These are phyloP conservation scores for Xylaria venustula DNA, from an alignment of 495 filamentous ascomycete species.

Conservation along the genomic window DNA sequence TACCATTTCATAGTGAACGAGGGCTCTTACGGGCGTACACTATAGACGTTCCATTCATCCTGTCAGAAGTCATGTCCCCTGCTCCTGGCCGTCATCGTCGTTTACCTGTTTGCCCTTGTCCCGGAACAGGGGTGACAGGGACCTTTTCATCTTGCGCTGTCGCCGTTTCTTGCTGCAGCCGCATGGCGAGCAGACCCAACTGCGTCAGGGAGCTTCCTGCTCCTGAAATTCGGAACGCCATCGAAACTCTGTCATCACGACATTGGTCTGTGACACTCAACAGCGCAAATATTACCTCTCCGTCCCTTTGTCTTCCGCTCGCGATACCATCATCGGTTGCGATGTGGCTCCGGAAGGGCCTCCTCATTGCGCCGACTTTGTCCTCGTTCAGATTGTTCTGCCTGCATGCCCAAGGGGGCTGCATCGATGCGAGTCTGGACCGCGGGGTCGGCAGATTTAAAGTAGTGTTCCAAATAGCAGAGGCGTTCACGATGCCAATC, in stretches of 20 bases:
- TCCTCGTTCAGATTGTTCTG: slow-evolving; percentile 14
- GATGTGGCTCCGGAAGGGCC: neutral
- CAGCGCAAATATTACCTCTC: neutral
- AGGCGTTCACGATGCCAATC: slow-evolving; percentile 21
- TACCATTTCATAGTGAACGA: too few relatives aligned
- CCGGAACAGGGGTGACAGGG: neutral
- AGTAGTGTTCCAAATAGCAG: slow-evolving; percentile 10
- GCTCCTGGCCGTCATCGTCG: neutral
- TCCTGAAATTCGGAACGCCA: neutral
- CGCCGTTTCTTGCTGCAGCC: neutral
- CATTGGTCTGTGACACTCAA: neutral
- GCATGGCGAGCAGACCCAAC: neutral
- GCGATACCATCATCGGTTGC: neutral
- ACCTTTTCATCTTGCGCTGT: neutral
- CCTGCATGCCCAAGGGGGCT: slow-evolving; percentile 20
- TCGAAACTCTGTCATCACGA: too few relatives aligned
- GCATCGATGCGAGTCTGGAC: slow-evolving; percentile 30
- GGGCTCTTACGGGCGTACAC: slow-evolving; percentile 7
- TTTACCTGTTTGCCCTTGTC: neutral
- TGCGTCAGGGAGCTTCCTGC: neutral
- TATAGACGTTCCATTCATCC: neutral
- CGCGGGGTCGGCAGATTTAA: slow-evolving; percentile 18
- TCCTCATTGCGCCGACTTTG: neutral
- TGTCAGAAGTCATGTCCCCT: too few relatives aligned
- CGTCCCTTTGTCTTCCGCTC: neutral